Conservation (phyloP, 2,329 filamentous ascomycete genomes). For the Colletotrichum trifolii region DNA sequence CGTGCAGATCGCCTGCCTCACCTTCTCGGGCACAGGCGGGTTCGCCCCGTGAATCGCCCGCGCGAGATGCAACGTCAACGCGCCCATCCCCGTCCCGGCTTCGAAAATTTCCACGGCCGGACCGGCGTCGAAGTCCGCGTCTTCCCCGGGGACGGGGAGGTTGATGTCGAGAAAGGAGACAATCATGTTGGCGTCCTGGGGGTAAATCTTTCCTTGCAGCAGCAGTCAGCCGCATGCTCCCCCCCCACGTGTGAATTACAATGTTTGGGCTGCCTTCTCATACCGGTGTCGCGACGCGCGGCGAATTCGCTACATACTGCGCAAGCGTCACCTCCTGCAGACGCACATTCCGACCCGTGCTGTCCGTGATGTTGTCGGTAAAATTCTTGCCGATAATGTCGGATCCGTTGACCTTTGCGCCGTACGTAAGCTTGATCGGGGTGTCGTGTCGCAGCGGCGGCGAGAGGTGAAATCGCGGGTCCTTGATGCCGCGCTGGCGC, state of each 20-base stretch:
- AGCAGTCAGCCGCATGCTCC: slow-evolving; percentile 11
- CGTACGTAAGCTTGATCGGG: slow-evolving; percentile 53
- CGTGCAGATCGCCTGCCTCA: slow-evolving; percentile 45
- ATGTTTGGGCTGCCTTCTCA: slow-evolving; percentile 38
- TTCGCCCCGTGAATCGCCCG: slow-evolving; percentile 82
- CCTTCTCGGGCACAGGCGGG: slow-evolving; percentile 56
- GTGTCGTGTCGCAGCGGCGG: slow-evolving; percentile 46
- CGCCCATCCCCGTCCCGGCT: slow-evolving; percentile 87
- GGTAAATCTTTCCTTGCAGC: slow-evolving; percentile 61
- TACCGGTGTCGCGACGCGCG: slow-evolving; percentile 80
- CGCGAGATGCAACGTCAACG: slow-evolving; percentile 79
- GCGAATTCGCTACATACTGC: slow-evolving; percentile 76
- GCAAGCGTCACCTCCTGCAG: slow-evolving; percentile 75
- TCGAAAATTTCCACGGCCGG: slow-evolving; percentile 80
- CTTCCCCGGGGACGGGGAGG: slow-evolving; percentile 54
- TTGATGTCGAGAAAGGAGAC: slow-evolving; percentile 82
- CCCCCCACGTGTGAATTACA: neutral
- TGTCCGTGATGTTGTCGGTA: slow-evolving; percentile 68
- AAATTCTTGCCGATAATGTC: slow-evolving; percentile 73
- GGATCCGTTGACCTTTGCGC: slow-evolving; percentile 58
- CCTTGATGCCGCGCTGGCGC: slow-evolving; percentile 49
- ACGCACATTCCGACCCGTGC: slow-evolving; percentile 61
- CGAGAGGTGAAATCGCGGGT: slow-evolving; percentile 51
- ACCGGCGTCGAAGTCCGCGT: slow-evolving; percentile 45
- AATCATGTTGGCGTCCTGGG: slow-evolving; percentile 79